Evolutionary conservation across 768 basidiomycete genomes (phyloP).

Genomic region (Pholiota molesta): DNA sequence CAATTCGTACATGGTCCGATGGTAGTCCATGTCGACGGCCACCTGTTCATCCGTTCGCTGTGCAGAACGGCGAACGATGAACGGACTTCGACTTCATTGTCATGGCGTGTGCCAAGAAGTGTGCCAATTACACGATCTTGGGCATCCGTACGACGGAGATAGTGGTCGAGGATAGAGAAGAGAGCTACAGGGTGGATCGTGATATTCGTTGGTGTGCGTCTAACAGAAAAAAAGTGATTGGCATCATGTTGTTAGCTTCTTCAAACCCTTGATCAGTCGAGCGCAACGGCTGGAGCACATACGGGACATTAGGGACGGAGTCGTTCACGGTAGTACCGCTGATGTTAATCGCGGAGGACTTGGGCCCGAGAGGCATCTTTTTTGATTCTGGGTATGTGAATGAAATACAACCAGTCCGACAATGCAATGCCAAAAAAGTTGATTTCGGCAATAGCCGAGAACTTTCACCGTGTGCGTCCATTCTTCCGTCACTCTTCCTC

Average conservation of each 20-base stretch:
- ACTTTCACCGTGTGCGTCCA: slow-evolving; percentile 23
- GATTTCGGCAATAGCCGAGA: slow-evolving; percentile 41
- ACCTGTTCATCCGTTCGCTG: slow-evolving; percentile 92
- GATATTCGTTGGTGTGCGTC: slow-evolving; percentile 71
- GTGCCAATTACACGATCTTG: slow-evolving; percentile 95
- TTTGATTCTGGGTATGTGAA: slow-evolving; percentile 18
- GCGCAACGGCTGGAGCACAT: slow-evolving; percentile 20
- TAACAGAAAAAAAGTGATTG: slow-evolving; percentile 29
- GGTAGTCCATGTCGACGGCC: slow-evolving; percentile 96
- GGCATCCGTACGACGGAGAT: slow-evolving; percentile 80
- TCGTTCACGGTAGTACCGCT: slow-evolving; percentile 36
- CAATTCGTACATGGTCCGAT: slow-evolving; percentile 90
- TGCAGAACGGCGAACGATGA: slow-evolving; percentile 92
- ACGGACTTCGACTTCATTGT: slow-evolving; percentile 72
- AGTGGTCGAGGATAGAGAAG: slow-evolving; percentile 96
- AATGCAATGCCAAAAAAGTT: slow-evolving; percentile 33
- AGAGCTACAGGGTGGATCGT: slow-evolving; percentile 92
- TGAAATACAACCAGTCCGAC: slow-evolving; percentile 18
- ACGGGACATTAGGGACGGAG: slow-evolving; percentile 40
- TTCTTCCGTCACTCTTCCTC: slow-evolving; percentile 21
- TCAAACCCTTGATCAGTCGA: not conserved
- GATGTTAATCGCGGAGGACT: slow-evolving; percentile 55
- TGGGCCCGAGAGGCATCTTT: slow-evolving; percentile 53
- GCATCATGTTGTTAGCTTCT: not conserved
- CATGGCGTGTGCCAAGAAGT: slow-evolving; percentile 80